Percentiles rank a stretch among this genome's conserved stretches.
phyloP scores from a whole-genome alignment of 148 eudicot genomes.

The Pharnaceum exiguum region DNA sequence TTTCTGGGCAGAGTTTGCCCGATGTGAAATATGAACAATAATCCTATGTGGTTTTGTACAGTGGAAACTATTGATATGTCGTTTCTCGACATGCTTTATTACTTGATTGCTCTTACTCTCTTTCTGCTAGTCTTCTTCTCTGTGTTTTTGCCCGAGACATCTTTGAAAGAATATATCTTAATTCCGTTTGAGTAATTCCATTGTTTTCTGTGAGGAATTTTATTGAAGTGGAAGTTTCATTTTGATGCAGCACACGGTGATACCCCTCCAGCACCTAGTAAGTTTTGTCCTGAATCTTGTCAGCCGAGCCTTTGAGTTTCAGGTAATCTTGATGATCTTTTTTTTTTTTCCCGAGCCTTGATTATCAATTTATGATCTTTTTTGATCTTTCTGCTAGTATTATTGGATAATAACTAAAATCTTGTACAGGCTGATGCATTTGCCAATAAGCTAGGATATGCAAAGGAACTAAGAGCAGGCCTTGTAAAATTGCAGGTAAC shows the following conservation, averaged over 20 bases:
- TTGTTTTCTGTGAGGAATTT: neutral
- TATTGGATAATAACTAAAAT: constrained; percentile 1
- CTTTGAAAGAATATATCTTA: no score
- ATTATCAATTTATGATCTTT: no score
- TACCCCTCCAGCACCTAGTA: constrained; percentile 91
- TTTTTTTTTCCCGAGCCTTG: no score
- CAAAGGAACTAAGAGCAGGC: constrained; percentile 69
- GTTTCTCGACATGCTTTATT: no score
- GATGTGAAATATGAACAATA: no score
- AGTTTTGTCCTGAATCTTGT: constrained; percentile 91
- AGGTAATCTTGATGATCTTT: constrained; percentile 72
- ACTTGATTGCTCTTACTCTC: no score
- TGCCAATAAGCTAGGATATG: constrained; percentile 87
- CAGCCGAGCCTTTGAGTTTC: constrained; percentile 94
- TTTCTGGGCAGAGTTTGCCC: neutral
- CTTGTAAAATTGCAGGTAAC: constrained; percentile 90
- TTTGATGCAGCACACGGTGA: constrained; percentile 82
- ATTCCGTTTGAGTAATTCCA: neutral
- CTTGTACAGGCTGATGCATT: constrained; percentile 90
- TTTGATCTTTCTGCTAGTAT: neutral
- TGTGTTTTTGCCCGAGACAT: no score
- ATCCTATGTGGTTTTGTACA: no score
- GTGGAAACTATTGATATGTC: no score
- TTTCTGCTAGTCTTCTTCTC: no score
- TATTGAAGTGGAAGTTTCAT: neutral